Conservation (phyloP, 176 grass and related monocot species). For the Aegilops tauschii region DNA sequence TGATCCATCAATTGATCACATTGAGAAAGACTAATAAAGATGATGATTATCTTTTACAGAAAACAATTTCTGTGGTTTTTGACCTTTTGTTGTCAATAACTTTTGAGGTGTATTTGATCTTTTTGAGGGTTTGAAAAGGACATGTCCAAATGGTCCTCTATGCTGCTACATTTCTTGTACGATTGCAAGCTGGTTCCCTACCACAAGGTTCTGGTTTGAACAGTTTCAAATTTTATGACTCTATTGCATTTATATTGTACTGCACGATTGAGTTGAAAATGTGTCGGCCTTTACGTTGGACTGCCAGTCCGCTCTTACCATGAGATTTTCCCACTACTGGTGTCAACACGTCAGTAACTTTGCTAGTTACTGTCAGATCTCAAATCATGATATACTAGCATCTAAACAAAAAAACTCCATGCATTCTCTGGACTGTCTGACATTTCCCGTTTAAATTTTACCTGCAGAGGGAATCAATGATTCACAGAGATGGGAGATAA, state of each 20-base stretch:
- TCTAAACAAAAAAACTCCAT: not conserved
- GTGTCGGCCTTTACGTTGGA: no score
- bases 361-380: not conserved
- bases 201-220: not conserved
- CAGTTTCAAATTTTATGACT: not conserved
- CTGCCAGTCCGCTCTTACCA: not conserved
- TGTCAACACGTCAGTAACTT: not conserved
- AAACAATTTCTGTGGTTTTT: not conserved
- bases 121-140: not conserved
- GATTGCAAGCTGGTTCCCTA: not conserved
- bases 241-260: no score
- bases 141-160: not conserved
- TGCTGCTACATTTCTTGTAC: not conserved
- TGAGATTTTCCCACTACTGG: not conserved
- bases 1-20: not conserved
- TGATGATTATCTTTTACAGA: not conserved
- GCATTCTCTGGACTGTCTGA: constrained; percentile 1
- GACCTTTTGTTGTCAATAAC: not conserved
- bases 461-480: constrained; percentile 78
- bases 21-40: constrained; percentile 13
- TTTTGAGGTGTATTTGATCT: not conserved
- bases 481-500: constrained; percentile 86
- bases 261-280: not conserved
- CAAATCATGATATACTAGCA: not conserved
- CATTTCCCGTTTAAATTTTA: not conserved